A percentile compares a stretch with the other conserved stretches of the same genome.
phyloP scores from a whole-genome alignment of 208 protist species.

The Angomonas deanei region DNA sequence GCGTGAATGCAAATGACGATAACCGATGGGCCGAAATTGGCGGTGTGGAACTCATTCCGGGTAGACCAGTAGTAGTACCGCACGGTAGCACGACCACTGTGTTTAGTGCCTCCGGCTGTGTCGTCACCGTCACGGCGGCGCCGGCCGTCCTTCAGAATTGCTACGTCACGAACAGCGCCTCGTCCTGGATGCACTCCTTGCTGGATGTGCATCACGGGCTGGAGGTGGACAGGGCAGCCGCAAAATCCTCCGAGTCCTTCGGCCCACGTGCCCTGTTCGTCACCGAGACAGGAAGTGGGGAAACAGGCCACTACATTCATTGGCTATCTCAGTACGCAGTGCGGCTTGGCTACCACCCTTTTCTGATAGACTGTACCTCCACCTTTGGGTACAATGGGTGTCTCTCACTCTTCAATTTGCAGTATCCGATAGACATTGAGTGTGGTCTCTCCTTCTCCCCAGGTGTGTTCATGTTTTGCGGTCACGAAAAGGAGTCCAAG shows the following conservation, averaged over 20 bases:
- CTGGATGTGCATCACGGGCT: slow-evolving; percentile 57
- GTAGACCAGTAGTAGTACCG: slow-evolving; percentile 42
- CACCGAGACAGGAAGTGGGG: slow-evolving; percentile 33
- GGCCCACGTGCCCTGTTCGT: slow-evolving; percentile 63
- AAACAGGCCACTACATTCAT: slow-evolving; percentile 42
- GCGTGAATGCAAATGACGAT: slow-evolving; percentile 12
- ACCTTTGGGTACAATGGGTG: slow-evolving; percentile 39
- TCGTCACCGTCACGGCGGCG: slow-evolving; percentile 28
- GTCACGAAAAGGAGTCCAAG: slow-evolving; percentile 13
- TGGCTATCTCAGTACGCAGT: slow-evolving; percentile 50
- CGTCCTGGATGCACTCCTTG: slow-evolving; percentile 44
- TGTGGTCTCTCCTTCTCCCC: slow-evolving; percentile 52
- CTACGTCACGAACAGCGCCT: slow-evolving; percentile 28
- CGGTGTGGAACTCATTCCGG: slow-evolving; percentile 43
- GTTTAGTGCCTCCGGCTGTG: slow-evolving; percentile 62
- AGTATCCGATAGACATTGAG: slow-evolving; percentile 55
- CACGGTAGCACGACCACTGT: slow-evolving; percentile 24
- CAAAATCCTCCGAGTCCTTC: slow-evolving; percentile 2
- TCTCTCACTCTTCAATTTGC: slow-evolving; percentile 40
- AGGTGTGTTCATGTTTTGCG: slow-evolving; percentile 30
- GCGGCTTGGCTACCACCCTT: slow-evolving; percentile 58
- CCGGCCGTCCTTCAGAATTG: slow-evolving; percentile 38
- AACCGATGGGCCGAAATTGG: slow-evolving; percentile 36
- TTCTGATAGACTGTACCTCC: slow-evolving; percentile 43
- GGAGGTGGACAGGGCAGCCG: slow-evolving; percentile 27